Evolutionary conservation across 139 green algal genomes (phyloP).

Genomic region (Coelastrella sp.): DNA sequence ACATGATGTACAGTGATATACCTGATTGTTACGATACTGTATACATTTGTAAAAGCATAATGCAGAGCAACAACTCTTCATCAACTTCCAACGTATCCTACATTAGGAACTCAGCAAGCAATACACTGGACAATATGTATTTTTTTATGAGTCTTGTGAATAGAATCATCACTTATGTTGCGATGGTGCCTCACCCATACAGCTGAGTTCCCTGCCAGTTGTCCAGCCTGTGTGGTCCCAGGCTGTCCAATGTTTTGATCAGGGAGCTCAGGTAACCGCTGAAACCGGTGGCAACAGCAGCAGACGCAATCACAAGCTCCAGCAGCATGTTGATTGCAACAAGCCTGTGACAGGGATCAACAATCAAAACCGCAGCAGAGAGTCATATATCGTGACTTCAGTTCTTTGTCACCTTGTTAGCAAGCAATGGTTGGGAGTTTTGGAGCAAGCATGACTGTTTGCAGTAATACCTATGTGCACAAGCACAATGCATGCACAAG

Average conservation of each 20-base stretch:
- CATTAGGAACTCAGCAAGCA: no score
- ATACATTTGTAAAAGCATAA: no score
- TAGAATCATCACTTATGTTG: no score
- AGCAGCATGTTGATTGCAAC: conserved; percentile 47
- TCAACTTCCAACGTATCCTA: no score
- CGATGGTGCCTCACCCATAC: background rate
- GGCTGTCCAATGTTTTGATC: conserved; percentile 21
- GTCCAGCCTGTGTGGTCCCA: conserved; percentile 4
- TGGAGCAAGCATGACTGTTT: no score
- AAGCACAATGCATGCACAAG: no score
- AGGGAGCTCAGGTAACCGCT: conserved; percentile 29
- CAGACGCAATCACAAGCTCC: conserved; percentile 39
- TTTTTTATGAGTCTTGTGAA: no score
- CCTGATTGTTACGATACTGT: no score
- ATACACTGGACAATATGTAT: no score
- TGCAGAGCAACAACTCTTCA: no score
- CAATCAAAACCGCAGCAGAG: no score
- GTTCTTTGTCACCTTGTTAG: background rate
- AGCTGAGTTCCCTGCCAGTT: conserved; percentile 24
- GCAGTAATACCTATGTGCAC: no score
- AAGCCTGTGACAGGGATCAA: conserved; percentile 33
- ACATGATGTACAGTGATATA: background rate
- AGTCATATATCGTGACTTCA: background rate
- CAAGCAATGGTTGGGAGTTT: background rate
- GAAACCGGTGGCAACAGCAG: conserved; percentile 41